phyloP scores from a whole-genome alignment of 208 protist genomes.

The Trypanosoma rangeli region DNA sequence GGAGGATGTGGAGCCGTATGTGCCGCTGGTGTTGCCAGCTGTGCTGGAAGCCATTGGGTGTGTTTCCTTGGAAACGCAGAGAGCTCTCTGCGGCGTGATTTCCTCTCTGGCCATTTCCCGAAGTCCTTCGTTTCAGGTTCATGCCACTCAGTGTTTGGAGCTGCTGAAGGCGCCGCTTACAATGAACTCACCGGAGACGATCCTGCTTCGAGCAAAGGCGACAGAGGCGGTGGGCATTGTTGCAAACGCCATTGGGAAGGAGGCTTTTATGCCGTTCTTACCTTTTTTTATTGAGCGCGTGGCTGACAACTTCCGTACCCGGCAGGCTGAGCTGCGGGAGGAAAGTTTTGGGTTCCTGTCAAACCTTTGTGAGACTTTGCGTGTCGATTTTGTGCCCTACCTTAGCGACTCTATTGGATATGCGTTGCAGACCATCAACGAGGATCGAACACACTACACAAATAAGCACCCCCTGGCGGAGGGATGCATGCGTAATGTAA shows the following conservation, averaged over 20 bases:
- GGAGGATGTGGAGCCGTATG: constrained; percentile 80
- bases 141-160: constrained; percentile 58
- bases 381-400: constrained; percentile 56
- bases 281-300: constrained; percentile 69
- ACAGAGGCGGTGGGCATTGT: constrained; percentile 84
- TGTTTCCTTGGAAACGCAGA: constrained; percentile 67
- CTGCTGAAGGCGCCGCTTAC: constrained; percentile 67
- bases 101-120: constrained; percentile 72
- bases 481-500: constrained; percentile 29
- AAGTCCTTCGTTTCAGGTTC: constrained; percentile 49
- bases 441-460: constrained; percentile 54
- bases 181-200: constrained; percentile 48
- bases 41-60: constrained; percentile 57
- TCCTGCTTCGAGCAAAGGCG: constrained; percentile 72
- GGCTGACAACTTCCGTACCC: constrained; percentile 54
- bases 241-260: constrained; percentile 67
- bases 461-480: constrained; percentile 71
- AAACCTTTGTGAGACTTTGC: constrained; percentile 79
- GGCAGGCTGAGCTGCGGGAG: constrained; percentile 65
- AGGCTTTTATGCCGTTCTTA: constrained; percentile 65
- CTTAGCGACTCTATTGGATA: constrained; percentile 64
- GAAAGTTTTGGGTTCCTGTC: constrained; percentile 84
- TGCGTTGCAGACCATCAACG: constrained; percentile 64
- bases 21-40: constrained; percentile 51
- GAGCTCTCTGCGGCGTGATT: constrained; percentile 66